These are phyloP conservation scores for Apiotrichum mycotoxinovorans DNA, from an alignment of 1,284 basidiomycete genomes.

Conservation along the genomic window DNA sequence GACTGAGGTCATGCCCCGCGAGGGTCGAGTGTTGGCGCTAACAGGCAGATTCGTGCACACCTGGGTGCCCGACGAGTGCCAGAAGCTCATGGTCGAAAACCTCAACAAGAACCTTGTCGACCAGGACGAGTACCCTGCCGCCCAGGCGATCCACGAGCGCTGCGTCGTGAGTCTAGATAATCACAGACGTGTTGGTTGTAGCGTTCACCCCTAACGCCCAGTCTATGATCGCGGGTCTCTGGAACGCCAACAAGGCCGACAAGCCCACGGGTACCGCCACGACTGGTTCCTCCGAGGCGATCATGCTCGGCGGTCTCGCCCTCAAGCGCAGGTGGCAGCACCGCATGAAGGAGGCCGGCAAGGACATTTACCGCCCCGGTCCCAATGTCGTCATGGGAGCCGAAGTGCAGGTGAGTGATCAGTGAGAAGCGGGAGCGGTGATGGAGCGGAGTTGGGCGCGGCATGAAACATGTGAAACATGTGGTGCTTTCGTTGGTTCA, in stretches of 20 bases:
- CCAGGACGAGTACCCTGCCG: conserved; percentile 86
- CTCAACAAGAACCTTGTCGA: conserved; percentile 86
- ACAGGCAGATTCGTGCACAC: conserved; percentile 63
- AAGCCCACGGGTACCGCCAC: conserved; percentile 86
- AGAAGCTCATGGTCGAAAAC: conserved; percentile 75
- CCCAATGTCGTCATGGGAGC: conserved; percentile 58
- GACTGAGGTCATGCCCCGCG: not conserved
- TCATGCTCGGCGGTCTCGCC: conserved; percentile 87
- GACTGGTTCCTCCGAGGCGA: conserved; percentile 86
- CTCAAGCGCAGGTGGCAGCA: conserved; percentile 95
- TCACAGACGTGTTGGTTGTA: not conserved
- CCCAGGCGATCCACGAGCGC: conserved; percentile 68
- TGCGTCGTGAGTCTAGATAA: conserved; percentile 51
- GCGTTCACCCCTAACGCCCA: conserved; percentile 10
- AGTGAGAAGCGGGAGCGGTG: not conserved
- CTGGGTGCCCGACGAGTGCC: conserved; percentile 63
- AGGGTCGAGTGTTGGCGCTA: not conserved
- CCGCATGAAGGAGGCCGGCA: conserved; percentile 77
- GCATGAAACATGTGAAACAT: too few species aligned
- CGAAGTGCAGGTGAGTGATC: conserved; percentile 61
- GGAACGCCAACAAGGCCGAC: conserved; percentile 75
- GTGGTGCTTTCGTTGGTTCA: not conserved
- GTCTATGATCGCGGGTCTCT: conserved; percentile 85
- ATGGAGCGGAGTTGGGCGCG: too few species aligned
- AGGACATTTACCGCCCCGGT: conserved; percentile 77